Evolutionary conservation across 768 basidiomycete species (phyloP), one percentile per base, ranked within the genome.

Genomic region (Leucosporidium creatinivorum): DNA sequence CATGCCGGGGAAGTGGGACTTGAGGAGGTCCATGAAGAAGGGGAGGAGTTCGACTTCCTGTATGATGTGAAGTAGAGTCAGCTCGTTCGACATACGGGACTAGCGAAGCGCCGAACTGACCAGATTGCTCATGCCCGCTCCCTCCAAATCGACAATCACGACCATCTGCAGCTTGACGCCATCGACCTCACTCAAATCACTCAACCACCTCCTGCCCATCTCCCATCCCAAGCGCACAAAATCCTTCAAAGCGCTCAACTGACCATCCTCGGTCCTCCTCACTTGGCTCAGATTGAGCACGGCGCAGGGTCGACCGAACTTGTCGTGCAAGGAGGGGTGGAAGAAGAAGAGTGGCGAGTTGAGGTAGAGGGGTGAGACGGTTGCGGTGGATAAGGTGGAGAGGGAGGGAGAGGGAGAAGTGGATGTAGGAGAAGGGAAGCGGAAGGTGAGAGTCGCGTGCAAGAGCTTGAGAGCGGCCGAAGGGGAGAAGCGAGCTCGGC

Each of bases 21-120:
- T 70, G 50, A 75, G 72, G 0, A 75, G 63, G 30, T 73, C 73
- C 58, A 75, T 65, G 59, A 73, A 70, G 72, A 74, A 75, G 1
- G 75, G 73, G 17, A 75, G 60, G 0, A 75, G 63, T 62, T 75
- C 75, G 48, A 75, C 50, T 61, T 75, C 75, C 66, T 74, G 69
- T 44, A 17, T 13, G 6, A 3, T 17, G 12, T 4, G 12, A 19
- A 15, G 26, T 5, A 4, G 56, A 13, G 44, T 48, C 23, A 54
- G 49, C 2, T 18, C 3, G 3, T 2, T n/a, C n/a, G n/a, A n/a
- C n/a, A n/a, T n/a, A n/a, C n/a, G n/a, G n/a, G n/a, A n/a, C n/a
- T n/a, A n/a, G n/a, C 2, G 18, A n/a, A n/a, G 19, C 21, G 26
- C 17, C 8, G 4, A 30, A 61, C 71, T 10, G 33, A 73, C 72